Percentiles rank a stretch among this genome's conserved stretches.
Conservation (phyloP, 306 rosid species). For the Crataegus laevigata region DNA sequence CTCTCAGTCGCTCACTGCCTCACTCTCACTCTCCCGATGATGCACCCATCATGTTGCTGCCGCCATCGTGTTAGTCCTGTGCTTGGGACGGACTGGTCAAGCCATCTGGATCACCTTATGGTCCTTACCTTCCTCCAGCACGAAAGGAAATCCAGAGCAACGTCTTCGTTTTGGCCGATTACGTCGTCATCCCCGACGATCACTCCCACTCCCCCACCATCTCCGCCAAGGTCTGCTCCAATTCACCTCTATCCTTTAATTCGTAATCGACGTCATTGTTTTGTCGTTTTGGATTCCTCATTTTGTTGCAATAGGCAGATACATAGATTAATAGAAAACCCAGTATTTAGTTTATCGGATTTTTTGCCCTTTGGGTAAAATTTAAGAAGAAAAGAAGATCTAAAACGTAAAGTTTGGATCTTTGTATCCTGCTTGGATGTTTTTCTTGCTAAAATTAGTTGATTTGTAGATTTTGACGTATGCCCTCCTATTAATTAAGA, state of each 20-base stretch:
- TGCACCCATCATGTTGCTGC: not conserved
- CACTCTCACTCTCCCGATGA: no score
- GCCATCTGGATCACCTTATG: constrained; percentile 25
- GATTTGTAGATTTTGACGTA: not conserved
- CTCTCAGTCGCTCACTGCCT: no score
- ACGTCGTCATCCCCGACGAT: constrained; percentile 50
- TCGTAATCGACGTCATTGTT: not conserved
- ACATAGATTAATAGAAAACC: not conserved
- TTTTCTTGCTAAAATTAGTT: not conserved
- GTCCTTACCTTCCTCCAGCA: constrained; percentile 49
- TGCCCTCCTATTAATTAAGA: not conserved
- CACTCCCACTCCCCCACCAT: constrained; percentile 45
- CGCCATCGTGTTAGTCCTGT: not conserved
- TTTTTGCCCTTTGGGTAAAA: not conserved
- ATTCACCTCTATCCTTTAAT: not conserved
- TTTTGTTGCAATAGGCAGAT: not conserved
- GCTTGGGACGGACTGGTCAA: not conserved
- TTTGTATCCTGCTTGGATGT: not conserved
- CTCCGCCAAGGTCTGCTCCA: constrained; percentile 56
- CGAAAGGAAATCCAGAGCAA: constrained; percentile 88
- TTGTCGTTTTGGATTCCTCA: not conserved
- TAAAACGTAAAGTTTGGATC: not conserved
- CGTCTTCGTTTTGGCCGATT: constrained; percentile 89
- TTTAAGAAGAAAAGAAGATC: not conserved
- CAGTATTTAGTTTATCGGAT: not conserved